Percentiles rank a stretch among this genome's conserved stretches.
Conservation (phyloP, 2,329 filamentous ascomycete genomes). For the Apiospora hydei region DNA sequence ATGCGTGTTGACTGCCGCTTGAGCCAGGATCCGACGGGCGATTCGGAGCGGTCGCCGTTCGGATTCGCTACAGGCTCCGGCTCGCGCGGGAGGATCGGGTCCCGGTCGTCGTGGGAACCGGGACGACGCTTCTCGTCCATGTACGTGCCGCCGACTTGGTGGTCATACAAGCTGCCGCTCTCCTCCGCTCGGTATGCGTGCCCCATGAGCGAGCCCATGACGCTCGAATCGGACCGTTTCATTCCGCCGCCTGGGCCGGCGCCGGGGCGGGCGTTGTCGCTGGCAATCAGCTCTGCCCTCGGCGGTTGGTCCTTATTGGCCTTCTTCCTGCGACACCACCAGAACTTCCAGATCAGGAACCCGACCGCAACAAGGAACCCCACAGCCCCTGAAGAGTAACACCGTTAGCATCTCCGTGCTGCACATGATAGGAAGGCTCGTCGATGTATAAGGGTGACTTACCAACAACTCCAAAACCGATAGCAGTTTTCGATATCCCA, state of each 20-base stretch:
- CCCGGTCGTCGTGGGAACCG: constrained; percentile 19
- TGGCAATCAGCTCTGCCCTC: neutral
- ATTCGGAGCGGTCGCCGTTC: constrained; percentile 5
- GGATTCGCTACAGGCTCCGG: neutral
- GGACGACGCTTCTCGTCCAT: constrained; percentile 23
- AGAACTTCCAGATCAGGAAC: constrained; percentile 23
- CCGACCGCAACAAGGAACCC: constrained; percentile 10
- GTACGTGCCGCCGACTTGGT: constrained; percentile 5
- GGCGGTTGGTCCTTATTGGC: neutral
- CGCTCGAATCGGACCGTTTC: constrained; percentile 24
- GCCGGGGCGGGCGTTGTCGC: neutral
- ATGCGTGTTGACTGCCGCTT: constrained; percentile 22
- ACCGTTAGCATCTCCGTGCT: neutral
- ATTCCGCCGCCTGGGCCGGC: neutral
- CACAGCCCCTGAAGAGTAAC: neutral
- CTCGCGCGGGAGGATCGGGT: constrained; percentile 7
- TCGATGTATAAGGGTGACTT: neutral
- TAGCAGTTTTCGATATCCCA: constrained; percentile 10
- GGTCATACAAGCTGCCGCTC: neutral
- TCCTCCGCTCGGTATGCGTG: constrained; percentile 19
- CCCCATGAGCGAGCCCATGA: constrained; percentile 26
- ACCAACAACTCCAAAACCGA: constrained; percentile 15
- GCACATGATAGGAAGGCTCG: neutral
- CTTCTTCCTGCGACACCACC: constrained; percentile 11
- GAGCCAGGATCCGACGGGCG: constrained; percentile 26